Evolutionary conservation across 345 rosid species (phyloP), one percentile per base, ranked within the genome.

Genomic region (Capsella bursapastoris): DNA sequence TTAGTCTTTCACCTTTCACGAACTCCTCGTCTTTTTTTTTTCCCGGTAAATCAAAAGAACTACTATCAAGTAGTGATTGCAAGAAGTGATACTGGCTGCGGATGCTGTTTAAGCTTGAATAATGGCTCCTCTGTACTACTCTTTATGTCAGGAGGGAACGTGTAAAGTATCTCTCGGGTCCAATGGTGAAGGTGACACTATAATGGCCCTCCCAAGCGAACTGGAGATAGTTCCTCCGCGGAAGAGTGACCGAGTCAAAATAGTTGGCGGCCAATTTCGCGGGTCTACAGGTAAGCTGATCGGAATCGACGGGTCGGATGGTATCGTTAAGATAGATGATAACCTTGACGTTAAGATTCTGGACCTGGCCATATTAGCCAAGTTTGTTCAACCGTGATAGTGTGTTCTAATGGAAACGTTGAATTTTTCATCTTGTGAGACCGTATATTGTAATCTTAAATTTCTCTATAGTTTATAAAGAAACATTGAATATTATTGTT

Each of bases 291-390:
- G 97, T 71, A 94, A 91, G 80, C 82, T 91, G 63, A 91, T 94
- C 5, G 98, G 99, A 59, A 96, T 94, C 28, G 97, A 91, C 55
- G 98, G 93, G 1, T 82, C 92, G 0, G 97, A 94, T 53, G 95
- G 97, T 40, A 94, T 91, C 63, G 96, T 91, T 32, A 91, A 87
- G 82, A 77, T 94, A 15, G 95, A 92, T 68, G 96, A 86, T 53
- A 89, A 86, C 45, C 88, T 94, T 18, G 98, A 94, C 32, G 97
- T 94, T 37, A 90, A 88, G 90, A 91, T 94, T 79, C 86, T 94
- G 74, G 97, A 78, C 57, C 76, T 94, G 83, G 88, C 70, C 48
- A 78, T 87, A 65, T 82, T 94, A 61, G 97, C 97, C 32, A 94
- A 88, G 84, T 72, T 86, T 74, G 76, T 64, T 48, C 64, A 74